phyloP scores from a whole-genome alignment of 202 grass and related monocot genomes.

The Brachypodium distachyon region DNA sequence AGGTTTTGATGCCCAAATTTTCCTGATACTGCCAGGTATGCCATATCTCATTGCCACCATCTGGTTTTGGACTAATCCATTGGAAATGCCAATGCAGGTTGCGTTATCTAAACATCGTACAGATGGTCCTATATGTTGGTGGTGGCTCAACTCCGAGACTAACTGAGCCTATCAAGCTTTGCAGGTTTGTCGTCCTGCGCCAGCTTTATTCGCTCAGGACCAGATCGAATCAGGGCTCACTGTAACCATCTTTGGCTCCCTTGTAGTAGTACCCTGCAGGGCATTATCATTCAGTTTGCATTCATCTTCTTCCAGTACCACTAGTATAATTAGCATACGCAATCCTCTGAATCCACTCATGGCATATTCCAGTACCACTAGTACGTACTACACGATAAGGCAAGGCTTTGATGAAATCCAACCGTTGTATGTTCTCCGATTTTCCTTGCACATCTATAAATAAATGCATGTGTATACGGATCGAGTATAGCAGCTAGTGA shows the following conservation, averaged over 20 bases:
- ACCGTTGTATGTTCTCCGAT: too few species aligned
- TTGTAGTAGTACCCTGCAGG: background rate
- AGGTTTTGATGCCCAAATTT: background rate
- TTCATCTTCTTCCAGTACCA: background rate
- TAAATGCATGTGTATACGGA: too few species aligned
- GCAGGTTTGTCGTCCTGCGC: background rate
- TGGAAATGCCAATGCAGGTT: background rate
- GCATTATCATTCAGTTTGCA: background rate
- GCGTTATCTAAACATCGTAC: background rate
- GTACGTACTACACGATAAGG: too few species aligned
- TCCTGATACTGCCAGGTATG: background rate
- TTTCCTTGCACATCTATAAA: too few species aligned
- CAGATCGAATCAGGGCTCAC: background rate
- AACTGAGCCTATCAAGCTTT: background rate
- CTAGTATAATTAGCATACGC: background rate
- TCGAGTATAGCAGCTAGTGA: background rate
- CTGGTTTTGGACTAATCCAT: background rate
- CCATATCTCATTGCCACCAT: background rate
- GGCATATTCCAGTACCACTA: too few species aligned
- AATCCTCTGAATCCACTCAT: too few species aligned
- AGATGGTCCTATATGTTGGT: background rate
- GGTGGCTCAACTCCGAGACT: background rate
- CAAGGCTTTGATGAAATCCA: too few species aligned
- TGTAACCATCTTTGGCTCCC: background rate
- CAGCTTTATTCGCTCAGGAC: background rate